Conservation (phyloP, 2,329 filamentous ascomycete species). For the Fusarium nygamai region DNA sequence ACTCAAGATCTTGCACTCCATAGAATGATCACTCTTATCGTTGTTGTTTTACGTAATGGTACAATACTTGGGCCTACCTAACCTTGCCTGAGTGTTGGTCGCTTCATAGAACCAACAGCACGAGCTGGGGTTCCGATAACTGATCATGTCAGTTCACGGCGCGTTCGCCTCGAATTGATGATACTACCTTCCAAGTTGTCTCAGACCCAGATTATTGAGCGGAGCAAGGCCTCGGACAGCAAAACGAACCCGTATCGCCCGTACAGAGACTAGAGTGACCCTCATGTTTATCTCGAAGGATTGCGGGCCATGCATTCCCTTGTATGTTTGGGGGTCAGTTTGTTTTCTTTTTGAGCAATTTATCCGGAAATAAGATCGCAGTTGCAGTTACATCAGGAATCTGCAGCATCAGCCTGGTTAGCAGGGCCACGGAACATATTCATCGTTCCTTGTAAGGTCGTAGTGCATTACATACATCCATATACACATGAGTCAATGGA, state of each 20-base stretch:
- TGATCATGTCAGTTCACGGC: background rate
- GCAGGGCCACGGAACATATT: background rate
- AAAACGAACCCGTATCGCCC: background rate
- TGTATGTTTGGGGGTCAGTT: background rate
- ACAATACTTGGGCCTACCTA: background rate
- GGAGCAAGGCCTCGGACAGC: background rate
- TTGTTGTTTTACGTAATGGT: background rate
- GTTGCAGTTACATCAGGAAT: background rate
- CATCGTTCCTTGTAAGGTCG: background rate
- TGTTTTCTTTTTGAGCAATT: background rate
- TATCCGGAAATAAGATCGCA: background rate
- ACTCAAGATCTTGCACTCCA: background rate
- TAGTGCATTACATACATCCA: background rate
- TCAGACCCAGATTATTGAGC: background rate
- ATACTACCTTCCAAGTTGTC: background rate
- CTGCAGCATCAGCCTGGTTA: background rate
- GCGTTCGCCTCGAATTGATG: background rate
- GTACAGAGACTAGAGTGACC: background rate
- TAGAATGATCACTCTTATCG: background rate
- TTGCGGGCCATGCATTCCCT: background rate
- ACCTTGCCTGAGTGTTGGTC: background rate
- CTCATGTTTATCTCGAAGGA: background rate
- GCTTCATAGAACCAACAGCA: background rate
- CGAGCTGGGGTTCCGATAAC: background rate
- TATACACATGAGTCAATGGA: background rate